Evolutionary conservation across 495 filamentous ascomycete genomes (phyloP).

Genomic region (Cenococcum geophilum): DNA sequence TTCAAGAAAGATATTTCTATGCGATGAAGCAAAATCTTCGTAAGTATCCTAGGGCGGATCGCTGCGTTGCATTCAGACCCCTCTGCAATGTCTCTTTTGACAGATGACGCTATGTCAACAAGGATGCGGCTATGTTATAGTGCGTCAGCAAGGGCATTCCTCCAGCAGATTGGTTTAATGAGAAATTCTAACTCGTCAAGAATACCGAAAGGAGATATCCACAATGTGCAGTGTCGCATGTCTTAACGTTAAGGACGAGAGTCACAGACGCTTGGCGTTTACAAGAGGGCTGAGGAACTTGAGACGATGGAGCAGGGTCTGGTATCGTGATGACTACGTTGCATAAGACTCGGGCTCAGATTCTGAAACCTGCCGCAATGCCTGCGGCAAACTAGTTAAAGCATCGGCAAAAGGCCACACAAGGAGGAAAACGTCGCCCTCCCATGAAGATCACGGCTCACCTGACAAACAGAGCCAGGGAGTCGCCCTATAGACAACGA

Average conservation of each 20-base stretch:
- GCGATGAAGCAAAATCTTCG: too few relatives aligned
- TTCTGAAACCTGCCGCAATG: conserved; percentile 25
- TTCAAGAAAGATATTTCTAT: too few relatives aligned
- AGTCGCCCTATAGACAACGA: conserved; percentile 6
- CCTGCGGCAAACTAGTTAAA: conserved; percentile 18
- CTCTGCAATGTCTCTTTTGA: too few relatives aligned
- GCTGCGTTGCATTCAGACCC: too few relatives aligned
- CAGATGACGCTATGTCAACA: background rate
- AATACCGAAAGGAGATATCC: conserved; percentile 7
- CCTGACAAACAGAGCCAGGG: conserved; percentile 26
- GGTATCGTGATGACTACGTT: background rate
- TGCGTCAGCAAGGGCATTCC: conserved; percentile 6
- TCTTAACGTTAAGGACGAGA: background rate
- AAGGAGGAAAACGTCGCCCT: conserved; percentile 13
- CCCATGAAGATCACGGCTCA: conserved; percentile 24
- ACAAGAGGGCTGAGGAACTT: background rate
- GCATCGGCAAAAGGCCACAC: conserved; percentile 25
- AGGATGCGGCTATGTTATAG: background rate
- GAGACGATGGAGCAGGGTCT: background rate
- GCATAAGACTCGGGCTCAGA: background rate
- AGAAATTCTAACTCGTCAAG: conserved; percentile 11
- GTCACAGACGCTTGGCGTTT: background rate
- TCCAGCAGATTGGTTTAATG: conserved; percentile 1
- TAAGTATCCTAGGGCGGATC: too few relatives aligned
- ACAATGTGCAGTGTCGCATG: background rate